A percentile compares a stretch with the other conserved stretches of the same genome.
These are phyloP conservation scores for Coemansia sp. DNA, from an alignment of 192 early-diverging fungal genomes.

Conservation along the genomic window DNA sequence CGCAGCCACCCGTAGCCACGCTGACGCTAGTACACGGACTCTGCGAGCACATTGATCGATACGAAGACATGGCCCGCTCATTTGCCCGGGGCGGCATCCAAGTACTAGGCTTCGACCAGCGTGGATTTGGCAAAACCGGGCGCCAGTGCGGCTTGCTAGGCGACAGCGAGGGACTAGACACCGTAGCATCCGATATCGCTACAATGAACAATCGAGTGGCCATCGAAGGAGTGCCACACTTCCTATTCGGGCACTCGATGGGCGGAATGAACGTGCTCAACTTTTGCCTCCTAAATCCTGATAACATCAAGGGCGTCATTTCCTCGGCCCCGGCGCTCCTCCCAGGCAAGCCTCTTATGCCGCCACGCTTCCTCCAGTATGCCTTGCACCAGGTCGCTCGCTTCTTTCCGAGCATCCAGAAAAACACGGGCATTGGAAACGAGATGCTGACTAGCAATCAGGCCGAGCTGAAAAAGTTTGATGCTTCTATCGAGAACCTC, in stretches of 20 bases:
- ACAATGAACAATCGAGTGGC: slow-evolving; percentile 32
- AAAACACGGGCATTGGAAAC: slow-evolving; percentile 24
- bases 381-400: slow-evolving; percentile 28
- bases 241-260: slow-evolving; percentile 62
- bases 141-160: slow-evolving; percentile 40
- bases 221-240: slow-evolving; percentile 48
- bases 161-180: slow-evolving; percentile 47
- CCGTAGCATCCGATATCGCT: slow-evolving; percentile 45
- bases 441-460: slow-evolving; percentile 49
- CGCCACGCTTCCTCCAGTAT: slow-evolving; percentile 20
- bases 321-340: slow-evolving; percentile 37
- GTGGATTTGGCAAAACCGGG: slow-evolving; percentile 61
- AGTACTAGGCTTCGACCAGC: slow-evolving; percentile 59
- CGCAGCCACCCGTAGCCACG: slow-evolving; percentile 49
- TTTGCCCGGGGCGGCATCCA: slow-evolving; percentile 57
- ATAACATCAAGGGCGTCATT: slow-evolving; percentile 35
- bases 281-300: slow-evolving; percentile 21
- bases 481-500: slow-evolving; percentile 26
- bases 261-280: slow-evolving; percentile 46
- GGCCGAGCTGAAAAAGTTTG: slow-evolving; percentile 28
- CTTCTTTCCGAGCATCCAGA: slow-evolving; percentile 35
- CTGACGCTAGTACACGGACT: slow-evolving; percentile 59
- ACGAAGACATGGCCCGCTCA: slow-evolving; percentile 49
- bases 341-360: slow-evolving; percentile 29
- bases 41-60: slow-evolving; percentile 63